Percentiles rank a stretch among this genome's conserved stretches.
These are phyloP conservation scores for Talaromyces funiculosus DNA, from an alignment of 2,329 filamentous ascomycete species.

Conservation along the genomic window DNA sequence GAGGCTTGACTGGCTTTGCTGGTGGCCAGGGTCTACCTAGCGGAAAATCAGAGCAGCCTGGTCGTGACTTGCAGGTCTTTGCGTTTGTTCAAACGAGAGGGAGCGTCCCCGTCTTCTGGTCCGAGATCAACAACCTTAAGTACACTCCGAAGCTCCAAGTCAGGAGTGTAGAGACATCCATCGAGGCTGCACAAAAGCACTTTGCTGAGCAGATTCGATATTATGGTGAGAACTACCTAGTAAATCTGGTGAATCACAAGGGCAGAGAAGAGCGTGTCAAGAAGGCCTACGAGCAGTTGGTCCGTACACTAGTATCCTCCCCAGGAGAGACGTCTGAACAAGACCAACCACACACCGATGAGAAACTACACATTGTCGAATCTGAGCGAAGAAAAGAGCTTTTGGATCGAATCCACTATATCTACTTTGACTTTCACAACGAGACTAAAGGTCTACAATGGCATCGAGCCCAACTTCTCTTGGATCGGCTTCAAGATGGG, in stretches of 20 bases:
- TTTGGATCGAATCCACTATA: constrained; percentile 83
- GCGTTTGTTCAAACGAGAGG: constrained; percentile 96
- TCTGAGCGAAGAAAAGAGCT: constrained; percentile 53
- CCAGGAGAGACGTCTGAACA: constrained; percentile 61
- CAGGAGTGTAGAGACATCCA: constrained; percentile 72
- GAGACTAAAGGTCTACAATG: constrained; percentile 94
- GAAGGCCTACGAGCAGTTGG: constrained; percentile 86
- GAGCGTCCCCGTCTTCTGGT: constrained; percentile 93
- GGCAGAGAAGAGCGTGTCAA: constrained; percentile 87
- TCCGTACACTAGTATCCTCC: constrained; percentile 66
- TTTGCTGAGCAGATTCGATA: constrained; percentile 89
- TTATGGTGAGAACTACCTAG: constrained; percentile 94
- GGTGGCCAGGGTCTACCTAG: constrained; percentile 71
- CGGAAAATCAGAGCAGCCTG: constrained; percentile 57
- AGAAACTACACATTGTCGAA: constrained; percentile 78
- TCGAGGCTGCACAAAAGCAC: constrained; percentile 74
- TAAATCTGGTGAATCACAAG: constrained; percentile 95
- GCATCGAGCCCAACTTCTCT: constrained; percentile 80
- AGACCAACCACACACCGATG: constrained; percentile 58
- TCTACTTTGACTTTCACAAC: constrained; percentile 98
- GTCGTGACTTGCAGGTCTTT: constrained; percentile 78
- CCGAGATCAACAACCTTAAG: constrained; percentile 85
- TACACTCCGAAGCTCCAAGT: constrained; percentile 90
- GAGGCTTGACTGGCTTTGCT: constrained; percentile 72
- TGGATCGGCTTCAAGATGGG: constrained; percentile 73